Evolutionary conservation across 2,329 filamentous ascomycete genomes (phyloP).

Genomic region (Cercospora canescens): DNA sequence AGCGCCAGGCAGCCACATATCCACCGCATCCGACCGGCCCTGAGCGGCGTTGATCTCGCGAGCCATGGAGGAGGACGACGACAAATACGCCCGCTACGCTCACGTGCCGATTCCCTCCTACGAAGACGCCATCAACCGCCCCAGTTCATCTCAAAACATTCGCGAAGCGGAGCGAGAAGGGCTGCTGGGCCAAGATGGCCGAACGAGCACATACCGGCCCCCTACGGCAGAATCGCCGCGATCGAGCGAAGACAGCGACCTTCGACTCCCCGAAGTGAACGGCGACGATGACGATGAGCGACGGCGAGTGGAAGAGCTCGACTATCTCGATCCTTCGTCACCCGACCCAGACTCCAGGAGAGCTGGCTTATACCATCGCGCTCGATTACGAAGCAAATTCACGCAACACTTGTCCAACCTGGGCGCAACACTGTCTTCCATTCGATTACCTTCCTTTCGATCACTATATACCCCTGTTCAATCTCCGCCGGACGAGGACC

Average conservation of each 20-base stretch:
- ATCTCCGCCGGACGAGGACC: neutral
- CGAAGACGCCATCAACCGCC: constrained; percentile 69
- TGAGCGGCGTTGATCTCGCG: neutral
- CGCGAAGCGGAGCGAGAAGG: constrained; percentile 74
- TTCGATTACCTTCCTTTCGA: constrained; percentile 53
- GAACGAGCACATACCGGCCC: constrained; percentile 62
- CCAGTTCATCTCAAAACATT: constrained; percentile 46
- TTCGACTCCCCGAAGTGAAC: constrained; percentile 54
- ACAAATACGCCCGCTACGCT: constrained; percentile 27
- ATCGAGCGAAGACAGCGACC: constrained; percentile 54
- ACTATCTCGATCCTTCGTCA: constrained; percentile 64
- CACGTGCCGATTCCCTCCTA: constrained; percentile 74
- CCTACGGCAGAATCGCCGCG: constrained; percentile 84
- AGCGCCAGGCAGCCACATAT: neutral
- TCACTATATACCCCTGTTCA: constrained; percentile 40
- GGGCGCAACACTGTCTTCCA: constrained; percentile 57
- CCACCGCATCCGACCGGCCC: neutral
- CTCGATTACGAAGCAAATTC: constrained; percentile 50
- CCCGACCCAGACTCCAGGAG: constrained; percentile 28
- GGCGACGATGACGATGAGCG: constrained; percentile 57
- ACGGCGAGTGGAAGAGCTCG: constrained; percentile 85
- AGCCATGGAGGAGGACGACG: constrained; percentile 20
- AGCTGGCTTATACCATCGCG: constrained; percentile 35
- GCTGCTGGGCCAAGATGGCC: constrained; percentile 58
- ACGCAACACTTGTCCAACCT: constrained; percentile 59